Evolutionary conservation across 1,139 yeast genomes (phyloP), one percentile per base, ranked within the genome.

Genomic region (Geotrichum candidum): DNA sequence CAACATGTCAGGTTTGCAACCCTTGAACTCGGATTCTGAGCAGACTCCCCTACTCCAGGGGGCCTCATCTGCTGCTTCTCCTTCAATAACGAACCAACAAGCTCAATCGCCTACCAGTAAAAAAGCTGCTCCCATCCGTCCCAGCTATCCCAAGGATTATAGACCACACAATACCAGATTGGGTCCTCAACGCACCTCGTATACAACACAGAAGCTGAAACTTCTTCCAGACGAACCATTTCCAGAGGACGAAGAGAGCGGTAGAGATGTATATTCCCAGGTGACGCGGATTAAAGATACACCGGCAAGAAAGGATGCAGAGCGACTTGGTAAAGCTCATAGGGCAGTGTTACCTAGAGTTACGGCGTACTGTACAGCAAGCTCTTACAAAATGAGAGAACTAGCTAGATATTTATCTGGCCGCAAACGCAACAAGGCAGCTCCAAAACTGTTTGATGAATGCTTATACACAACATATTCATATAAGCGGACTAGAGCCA

Each of bases 251-350:
- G 79, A 77, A 38, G 77, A 75, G 13, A 72, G 74, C 13, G 80
- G 78, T 35, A 75, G 82, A 35, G 85, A 84, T 41, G 94, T 88
- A 1, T 89, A 89, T 68, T 86, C 96, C 0, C 96, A 90, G 68
- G 91, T 90, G 13, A 86, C 87, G 61, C 81, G 89, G 63, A 92
- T 92, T 66, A 90, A 88, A 53, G 97, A 94, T 66, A 82, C 88
- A n/a, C 87, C 95, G 1, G 98, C 99, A 0, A 79, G 98, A 66
- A 87, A 87, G 67, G 98, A 94, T 78, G 99, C 99, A 0, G 97
- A 91, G 72, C 83, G 92, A 53, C 78, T 94, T 63, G 96, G 97
- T 6, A 92, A 91, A 71, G 88, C 89, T 67, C 97, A 94, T 72
- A 80, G 99, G 64, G 72, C 75, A 18, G 65, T 73, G 68, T 68